Base-by-base conservation (phyloP, 768 basidiomycete genomes). In the Inosperma sp. region DNA sequence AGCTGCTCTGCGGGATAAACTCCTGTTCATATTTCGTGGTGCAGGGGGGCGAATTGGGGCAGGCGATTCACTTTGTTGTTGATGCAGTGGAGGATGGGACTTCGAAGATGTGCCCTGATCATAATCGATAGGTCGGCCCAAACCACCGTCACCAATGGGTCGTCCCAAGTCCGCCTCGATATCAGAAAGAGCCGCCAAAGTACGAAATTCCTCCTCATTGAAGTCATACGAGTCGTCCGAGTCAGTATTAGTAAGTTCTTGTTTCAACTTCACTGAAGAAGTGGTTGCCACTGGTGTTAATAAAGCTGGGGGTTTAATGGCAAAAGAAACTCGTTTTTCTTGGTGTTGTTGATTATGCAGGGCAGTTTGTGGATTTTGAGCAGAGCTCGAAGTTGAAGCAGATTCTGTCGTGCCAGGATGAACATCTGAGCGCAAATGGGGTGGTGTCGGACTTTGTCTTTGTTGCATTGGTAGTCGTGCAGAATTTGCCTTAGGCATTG, bases 161-260 rank as follows among this genome's bases (percentile, higher is more conserved):
- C 67, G 59, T 7, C 76, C 78, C 10, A 75, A 42, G 48, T 74
- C 72, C n/a, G 72, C 72, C 14, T 70, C 76, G 0, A 76, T 55
- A 51, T 82, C 81, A 21, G 82, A 72, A 8, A 72, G 65, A 16
- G 84, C 84, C n/a, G n/a, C n/a, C n/a, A n/a, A n/a, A n/a, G n/a
- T n/a, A 29, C 83, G 68, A 57, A 86, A 77, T 2, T 74, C 81
- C 47, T 82, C 85, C 46, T 88, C 86, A 31, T 89, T 83, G 1
- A 83, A 84, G 49, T 71, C 69, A 55, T 81, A 76, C 10, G 71
- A 70, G 54, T 77, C 82, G 0, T 73, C 75, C 3, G 74, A 74
- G 31, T 71, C 66, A 56, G 17, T 55, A 53, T 19, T 48, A 2
- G 29, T 61, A 59, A 12, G 35, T 23, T 49, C 56, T 56, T 1